Conservation (phyloP, 2,329 filamentous ascomycete species). For the Fonsecaea nubica region DNA sequence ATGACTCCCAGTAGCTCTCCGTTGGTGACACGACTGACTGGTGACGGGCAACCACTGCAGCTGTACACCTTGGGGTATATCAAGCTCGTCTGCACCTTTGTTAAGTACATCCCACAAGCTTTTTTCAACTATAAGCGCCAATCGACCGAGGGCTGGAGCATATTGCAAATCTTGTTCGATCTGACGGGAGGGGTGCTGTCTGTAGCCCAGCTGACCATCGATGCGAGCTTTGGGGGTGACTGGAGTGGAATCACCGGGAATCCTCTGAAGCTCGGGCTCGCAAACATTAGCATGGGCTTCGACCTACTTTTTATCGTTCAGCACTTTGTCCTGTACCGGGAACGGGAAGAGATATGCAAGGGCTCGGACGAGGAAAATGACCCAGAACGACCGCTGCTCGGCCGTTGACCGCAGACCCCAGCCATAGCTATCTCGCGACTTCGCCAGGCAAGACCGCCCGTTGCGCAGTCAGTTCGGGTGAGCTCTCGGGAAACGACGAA, state of each 20-base stretch:
- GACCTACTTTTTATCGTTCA: constrained; percentile 86
- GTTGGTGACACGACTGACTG: constrained; percentile 42
- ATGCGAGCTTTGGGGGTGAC: constrained; percentile 81
- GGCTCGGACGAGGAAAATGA: constrained; percentile 22
- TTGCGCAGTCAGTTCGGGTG: background rate
- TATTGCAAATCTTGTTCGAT: constrained; percentile 82
- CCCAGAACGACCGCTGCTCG: constrained; percentile 25
- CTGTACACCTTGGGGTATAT: constrained; percentile 79
- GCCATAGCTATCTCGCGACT: background rate
- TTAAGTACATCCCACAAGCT: constrained; percentile 92
- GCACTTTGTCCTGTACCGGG: constrained; percentile 80
- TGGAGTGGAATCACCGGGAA: constrained; percentile 93
- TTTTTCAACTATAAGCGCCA: constrained; percentile 81
- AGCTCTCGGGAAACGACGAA: background rate
- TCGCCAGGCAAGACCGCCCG: background rate
- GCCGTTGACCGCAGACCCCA: constrained; percentile 6
- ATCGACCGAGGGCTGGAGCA: constrained; percentile 88
- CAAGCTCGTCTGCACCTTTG: constrained; percentile 84
- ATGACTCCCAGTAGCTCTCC: background rate
- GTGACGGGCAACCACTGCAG: constrained; percentile 44
- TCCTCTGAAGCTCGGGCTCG: constrained; percentile 84
- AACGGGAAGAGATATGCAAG: constrained; percentile 32
- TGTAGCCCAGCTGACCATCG: constrained; percentile 79
- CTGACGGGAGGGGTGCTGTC: constrained; percentile 81
- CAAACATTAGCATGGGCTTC: constrained; percentile 84